Percentiles rank a stretch among this genome's conserved stretches.
Conservation (phyloP, 768 basidiomycete genomes). For the Hericium rajendrae region DNA sequence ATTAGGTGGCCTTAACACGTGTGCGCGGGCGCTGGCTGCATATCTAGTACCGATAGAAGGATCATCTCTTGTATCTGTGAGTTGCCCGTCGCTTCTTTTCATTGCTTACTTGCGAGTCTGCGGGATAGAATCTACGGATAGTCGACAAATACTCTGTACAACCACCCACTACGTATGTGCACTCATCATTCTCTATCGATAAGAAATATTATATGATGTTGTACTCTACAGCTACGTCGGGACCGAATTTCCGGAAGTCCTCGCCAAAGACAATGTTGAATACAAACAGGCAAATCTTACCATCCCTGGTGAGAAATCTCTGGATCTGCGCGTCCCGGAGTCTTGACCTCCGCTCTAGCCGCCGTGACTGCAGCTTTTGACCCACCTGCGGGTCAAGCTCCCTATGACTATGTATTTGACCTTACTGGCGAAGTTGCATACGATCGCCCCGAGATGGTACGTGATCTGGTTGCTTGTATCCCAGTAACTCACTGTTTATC, state of each 20-base stretch:
- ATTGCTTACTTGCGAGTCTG: constrained; percentile 5
- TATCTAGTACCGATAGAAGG: constrained; percentile 60
- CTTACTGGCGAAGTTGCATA: constrained; percentile 71
- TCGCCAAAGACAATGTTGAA: constrained; percentile 62
- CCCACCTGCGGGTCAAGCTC: constrained; percentile 55
- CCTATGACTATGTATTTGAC: constrained; percentile 79
- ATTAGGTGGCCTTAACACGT: constrained; percentile 74
- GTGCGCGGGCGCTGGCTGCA: constrained; percentile 60
- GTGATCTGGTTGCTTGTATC: constrained; percentile 14
- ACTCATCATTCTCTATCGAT: constrained; percentile 12
- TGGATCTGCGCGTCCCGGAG: background rate
- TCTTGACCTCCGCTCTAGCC: constrained; percentile 30
- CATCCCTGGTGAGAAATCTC: constrained; percentile 44
- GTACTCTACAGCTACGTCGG: constrained; percentile 56
- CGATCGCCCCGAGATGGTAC: constrained; percentile 67
- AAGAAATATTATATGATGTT: constrained; percentile 6
- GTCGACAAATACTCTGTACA: constrained; percentile 66
- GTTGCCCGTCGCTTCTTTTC: constrained; percentile 19
- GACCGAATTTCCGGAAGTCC: constrained; percentile 57
- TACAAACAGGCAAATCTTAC: constrained; percentile 80
- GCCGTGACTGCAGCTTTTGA: constrained; percentile 62
- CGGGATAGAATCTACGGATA: constrained; percentile 52
- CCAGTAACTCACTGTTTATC: background rate
- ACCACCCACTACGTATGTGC: constrained; percentile 63
- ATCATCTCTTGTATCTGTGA: constrained; percentile 62